Percentiles rank a stretch among this genome's conserved stretches.
Evolutionary conservation across 768 basidiomycete genomes (phyloP).

Genomic region (Strobilomyces dryophilus): DNA sequence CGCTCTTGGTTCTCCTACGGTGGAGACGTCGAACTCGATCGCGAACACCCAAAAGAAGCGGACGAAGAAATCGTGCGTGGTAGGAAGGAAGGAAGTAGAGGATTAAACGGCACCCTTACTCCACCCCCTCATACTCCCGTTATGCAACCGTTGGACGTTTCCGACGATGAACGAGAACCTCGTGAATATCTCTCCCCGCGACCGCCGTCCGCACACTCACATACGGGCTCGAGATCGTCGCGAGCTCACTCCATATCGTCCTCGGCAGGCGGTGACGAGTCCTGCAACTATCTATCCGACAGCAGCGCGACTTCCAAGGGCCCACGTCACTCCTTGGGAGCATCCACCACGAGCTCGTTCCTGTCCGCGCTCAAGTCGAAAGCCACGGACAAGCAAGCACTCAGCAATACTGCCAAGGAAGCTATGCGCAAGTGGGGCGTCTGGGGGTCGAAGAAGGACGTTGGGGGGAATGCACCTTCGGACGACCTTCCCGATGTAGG

Average conservation of each 20-base stretch:
- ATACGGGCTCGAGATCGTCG: constrained; percentile 25
- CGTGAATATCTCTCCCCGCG: constrained; percentile 29
- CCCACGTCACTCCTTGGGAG: constrained; percentile 41
- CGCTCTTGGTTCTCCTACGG: constrained; percentile 55
- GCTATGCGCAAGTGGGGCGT: constrained; percentile 91
- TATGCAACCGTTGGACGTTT: constrained; percentile 5
- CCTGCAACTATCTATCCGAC: constrained; percentile 32
- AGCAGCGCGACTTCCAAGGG: constrained; percentile 27
- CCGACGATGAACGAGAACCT: constrained; percentile 19
- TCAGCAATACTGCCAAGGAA: constrained; percentile 83
- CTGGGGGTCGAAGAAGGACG: constrained; percentile 67
- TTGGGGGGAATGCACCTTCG: constrained; percentile 20
- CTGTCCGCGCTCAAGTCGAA: constrained; percentile 77
- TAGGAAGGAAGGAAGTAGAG: constrained; percentile 27
- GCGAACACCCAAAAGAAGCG: constrained; percentile 19
- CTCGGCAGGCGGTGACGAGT: constrained; percentile 26
- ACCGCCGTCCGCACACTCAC: constrained; percentile 46
- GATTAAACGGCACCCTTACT: constrained; percentile 34
- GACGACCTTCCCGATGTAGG: constrained; percentile 45
- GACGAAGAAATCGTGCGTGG: constrained; percentile 19
- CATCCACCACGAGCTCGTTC: constrained; percentile 49
- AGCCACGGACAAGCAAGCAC: constrained; percentile 77
- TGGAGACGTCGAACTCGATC: constrained; percentile 35
- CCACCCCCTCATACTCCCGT: constrained; percentile 7
- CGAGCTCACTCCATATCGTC: constrained; percentile 36